Base-by-base conservation (phyloP, 2,329 filamentous ascomycete species). In the Sclerotinia sclerotiorum region DNA sequence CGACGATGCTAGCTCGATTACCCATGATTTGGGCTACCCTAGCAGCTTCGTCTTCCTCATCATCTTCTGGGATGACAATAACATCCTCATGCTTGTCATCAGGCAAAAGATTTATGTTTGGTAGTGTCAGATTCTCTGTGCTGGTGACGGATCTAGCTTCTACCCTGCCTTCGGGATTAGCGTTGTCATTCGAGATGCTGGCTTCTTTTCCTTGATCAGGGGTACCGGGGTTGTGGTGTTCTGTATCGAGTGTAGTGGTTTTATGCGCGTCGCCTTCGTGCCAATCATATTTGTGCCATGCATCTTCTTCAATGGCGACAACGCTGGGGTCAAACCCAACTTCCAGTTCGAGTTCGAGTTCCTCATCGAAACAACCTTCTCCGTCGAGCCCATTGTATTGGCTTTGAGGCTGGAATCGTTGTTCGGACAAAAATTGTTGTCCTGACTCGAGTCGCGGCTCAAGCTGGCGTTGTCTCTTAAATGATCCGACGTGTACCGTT, bases 201-300 rank as follows among this genome's bases (percentile, higher is more conserved):
- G 3, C 1, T 19, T 48, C 13, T 24, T 8, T 27, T 58, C n/a
- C 44, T 35, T 48, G 44, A 6, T 19, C 21, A 5, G 7, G 2
- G 24, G 0, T 11, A 2, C 27, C 15, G 19, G 27, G 29, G 5
- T 21, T 62, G 2, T 17, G 13, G 11, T 29, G 7, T 7, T 17
- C 13, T 3, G 11, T n/a, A 27, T 5, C 2, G 17, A 17, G 6
- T 0, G 13, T 7, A 2, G 15, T 4, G 17, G 2, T 1, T 7
- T 3, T 5, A 19, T 6, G 29, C n/a, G 35, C 10, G n/a, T 2
- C 44, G 39, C n/a, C 11, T 17, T 35, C 29, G 3, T 24, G 6
- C 15, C n/a, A 27, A 27, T 39, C 2, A 3, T 2, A 5, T 5
- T 13, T 61, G 11, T 35, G 24, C 21, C 8, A 24, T 3, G 7